Base-by-base conservation (phyloP, 352 stramenopile genomes). In the Pythium biforme region DNA sequence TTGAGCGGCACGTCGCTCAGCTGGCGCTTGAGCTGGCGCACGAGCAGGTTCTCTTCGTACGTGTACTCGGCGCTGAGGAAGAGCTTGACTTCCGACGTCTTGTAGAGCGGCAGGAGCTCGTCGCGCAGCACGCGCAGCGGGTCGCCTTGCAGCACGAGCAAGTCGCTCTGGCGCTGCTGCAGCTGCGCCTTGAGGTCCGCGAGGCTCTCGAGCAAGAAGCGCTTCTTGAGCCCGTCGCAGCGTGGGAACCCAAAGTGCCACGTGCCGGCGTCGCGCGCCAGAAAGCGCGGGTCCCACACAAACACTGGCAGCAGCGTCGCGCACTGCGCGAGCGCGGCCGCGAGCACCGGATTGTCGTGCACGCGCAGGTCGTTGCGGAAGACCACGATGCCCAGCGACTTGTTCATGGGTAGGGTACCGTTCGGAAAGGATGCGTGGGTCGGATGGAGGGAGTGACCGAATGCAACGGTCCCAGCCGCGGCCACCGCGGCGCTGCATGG, bases 341-440 rank as follows among this genome's bases (percentile, higher is more conserved):
- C 50, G 20, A 65, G 49, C 48, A 65, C 58, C 34, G 58, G 58
- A 48, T 65, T 65, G 49, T 65, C 58, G 37, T 65, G 58, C 4
- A 64, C 47, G 39, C 57, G 57, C 34, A 64, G 48, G 37, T 64
- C 57, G 39, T 64, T 64, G 37, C 57, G 57, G 49, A 65, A 65
- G 48, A 65, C 14, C 48, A 65, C 58, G 39, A 65, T 57, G 37
- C 58, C 58, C 23, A 65, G 58, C 23, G 58, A 57, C 58, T 52
- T 65, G 58, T 8, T 58, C 48, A 65, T 65, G 45, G 56, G 45
- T 33, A 15, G 25, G 39, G 33, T 43, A 5, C 7, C 37, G 37
- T 19, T 3, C 22, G 4, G 39, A 15, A 27, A 3, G 26, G 25
- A 41, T 29, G 41, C 25, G 29, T 22, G 17, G 14, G 11, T 12